phyloP scores from a whole-genome alignment of 2,329 filamentous ascomycete species.

The Pleoardoris graminearum region DNA sequence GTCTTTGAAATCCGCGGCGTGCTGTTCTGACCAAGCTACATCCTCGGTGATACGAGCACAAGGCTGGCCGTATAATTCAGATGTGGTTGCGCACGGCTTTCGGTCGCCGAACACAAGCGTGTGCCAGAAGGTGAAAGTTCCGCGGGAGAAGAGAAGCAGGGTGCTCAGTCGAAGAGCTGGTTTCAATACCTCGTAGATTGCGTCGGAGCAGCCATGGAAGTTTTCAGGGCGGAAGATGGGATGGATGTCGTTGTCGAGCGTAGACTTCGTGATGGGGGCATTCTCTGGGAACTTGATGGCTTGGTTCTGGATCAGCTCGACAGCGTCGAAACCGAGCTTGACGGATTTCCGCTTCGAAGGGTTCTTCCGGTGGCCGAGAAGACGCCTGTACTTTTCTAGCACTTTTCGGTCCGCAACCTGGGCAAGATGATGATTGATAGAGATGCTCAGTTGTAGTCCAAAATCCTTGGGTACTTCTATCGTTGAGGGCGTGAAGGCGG shows the following conservation, averaged over 20 bases:
- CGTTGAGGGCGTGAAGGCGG: constrained; percentile 43
- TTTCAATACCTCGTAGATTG: constrained; percentile 44
- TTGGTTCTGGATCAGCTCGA: constrained; percentile 46
- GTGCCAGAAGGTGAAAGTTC: constrained; percentile 45
- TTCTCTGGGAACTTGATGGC: constrained; percentile 39
- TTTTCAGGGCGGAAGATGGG: constrained; percentile 44
- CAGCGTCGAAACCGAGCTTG: constrained; percentile 45
- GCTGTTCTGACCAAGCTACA: constrained; percentile 39
- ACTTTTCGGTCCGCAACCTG: constrained; percentile 44
- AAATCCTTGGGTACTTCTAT: constrained; percentile 46
- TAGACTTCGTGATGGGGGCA: constrained; percentile 24
- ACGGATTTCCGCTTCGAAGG: constrained; percentile 34
- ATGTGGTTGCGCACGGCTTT: constrained; percentile 33
- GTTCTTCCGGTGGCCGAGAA: constrained; percentile 42
- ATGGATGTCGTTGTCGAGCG: constrained; percentile 43
- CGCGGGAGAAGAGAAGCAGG: constrained; percentile 39
- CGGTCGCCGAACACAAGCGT: constrained; percentile 44
- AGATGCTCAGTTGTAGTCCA: constrained; percentile 42
- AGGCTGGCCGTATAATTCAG: constrained; percentile 36
- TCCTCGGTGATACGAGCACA: constrained; percentile 43
- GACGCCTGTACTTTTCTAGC: constrained; percentile 42
- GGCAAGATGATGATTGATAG: constrained; percentile 45
- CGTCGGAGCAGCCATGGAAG: constrained; percentile 45
- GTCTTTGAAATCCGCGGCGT: constrained; percentile 32
- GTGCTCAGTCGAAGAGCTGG: constrained; percentile 43